Conservation (phyloP, 345 rosid species). For the Viola odorata region DNA sequence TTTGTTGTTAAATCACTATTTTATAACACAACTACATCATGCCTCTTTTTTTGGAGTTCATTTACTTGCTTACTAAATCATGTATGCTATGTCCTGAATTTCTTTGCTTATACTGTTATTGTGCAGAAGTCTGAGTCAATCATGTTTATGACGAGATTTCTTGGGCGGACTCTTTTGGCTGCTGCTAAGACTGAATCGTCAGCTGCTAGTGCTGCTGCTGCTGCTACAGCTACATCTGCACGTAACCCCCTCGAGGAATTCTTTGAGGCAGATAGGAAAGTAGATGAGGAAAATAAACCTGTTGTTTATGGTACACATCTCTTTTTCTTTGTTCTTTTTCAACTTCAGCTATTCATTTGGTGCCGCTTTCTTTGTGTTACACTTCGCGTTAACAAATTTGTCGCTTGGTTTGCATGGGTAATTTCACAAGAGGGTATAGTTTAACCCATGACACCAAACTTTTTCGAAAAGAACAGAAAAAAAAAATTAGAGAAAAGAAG, state of each 20-base stretch:
- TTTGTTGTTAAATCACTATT: no score
- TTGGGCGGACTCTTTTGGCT: conserved; percentile 57
- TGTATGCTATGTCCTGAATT: not conserved
- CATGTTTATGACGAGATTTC: conserved; percentile 60
- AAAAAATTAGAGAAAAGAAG: no score
- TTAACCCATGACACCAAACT: no score
- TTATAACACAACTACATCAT: no score
- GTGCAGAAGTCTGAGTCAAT: conserved; percentile 12
- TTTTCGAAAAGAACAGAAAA: no score
- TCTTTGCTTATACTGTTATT: not conserved
- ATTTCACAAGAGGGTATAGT: no score
- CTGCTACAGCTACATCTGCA: conserved; percentile 33
- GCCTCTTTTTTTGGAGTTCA: no score
- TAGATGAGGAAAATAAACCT: conserved; percentile 55
- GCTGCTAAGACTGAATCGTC: conserved; percentile 60
- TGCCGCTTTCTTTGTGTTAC: not conserved
- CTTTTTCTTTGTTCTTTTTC: not conserved
- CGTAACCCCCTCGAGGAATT: conserved; percentile 76
- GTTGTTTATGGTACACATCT: conserved; percentile 54
- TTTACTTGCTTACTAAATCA: no score
- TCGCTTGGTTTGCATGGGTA: not conserved
- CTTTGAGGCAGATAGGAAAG: conserved; percentile 66
- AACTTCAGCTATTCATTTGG: not conserved
- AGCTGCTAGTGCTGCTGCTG: conserved; percentile 39
- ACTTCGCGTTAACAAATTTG: not conserved